A percentile compares a stretch with the other conserved stretches of the same genome.
phyloP scores from a whole-genome alignment of 306 rosid genomes.

The Potentilla sterilis region DNA sequence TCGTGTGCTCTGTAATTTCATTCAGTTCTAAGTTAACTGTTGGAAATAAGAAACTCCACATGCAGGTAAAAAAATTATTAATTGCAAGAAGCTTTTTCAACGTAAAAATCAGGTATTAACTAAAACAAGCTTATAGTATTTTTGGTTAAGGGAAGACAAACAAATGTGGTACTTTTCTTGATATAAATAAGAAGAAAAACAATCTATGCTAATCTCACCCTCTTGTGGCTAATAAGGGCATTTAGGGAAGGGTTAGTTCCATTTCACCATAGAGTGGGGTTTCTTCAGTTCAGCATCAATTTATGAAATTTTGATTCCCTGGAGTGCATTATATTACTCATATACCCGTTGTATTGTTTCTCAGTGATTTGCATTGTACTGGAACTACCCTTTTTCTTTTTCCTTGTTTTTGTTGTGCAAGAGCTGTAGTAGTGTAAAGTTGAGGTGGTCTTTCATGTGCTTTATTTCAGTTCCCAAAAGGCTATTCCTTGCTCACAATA shows the following conservation, averaged over 20 bases:
- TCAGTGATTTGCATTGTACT: background rate
- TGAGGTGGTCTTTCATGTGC: background rate
- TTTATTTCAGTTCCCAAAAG: background rate
- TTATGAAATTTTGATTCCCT: background rate
- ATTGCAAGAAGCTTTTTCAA: background rate
- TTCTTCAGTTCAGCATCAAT: background rate
- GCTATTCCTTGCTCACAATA: background rate
- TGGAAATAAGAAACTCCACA: background rate
- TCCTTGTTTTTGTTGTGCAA: slow-evolving; percentile 1
- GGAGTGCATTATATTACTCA: background rate
- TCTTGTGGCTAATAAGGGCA: slow-evolving; percentile 12
- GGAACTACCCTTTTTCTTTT: background rate
- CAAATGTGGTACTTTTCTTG: background rate
- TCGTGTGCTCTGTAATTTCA: background rate
- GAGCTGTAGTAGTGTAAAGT: background rate
- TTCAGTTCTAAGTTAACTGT: background rate
- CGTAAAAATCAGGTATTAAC: slow-evolving; percentile 2
- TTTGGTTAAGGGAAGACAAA: background rate
- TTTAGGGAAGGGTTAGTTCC: slow-evolving; percentile 13
- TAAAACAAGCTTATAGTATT: background rate
- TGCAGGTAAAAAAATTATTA: background rate
- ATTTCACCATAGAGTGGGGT: background rate
- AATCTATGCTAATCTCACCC: background rate
- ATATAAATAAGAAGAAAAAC: background rate
- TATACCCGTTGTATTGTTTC: background rate